Conservation (phyloP, 75 land plant species). For the Sequoia sempervirens region DNA sequence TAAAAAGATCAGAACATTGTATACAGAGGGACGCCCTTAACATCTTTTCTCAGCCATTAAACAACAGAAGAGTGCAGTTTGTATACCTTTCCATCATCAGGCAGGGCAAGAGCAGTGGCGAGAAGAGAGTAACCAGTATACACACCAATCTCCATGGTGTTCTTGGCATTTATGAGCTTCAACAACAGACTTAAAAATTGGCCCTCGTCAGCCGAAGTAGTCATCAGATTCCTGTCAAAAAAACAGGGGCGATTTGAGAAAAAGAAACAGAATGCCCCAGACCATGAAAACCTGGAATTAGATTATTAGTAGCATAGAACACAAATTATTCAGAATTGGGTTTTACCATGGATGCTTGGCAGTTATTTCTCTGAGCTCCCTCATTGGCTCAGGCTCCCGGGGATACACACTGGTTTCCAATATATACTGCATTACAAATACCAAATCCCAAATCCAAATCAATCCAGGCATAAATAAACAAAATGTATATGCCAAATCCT, state of each 20-base stretch:
- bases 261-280: background rate
- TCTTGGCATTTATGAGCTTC: conserved; percentile 80
- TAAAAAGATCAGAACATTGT: background rate
- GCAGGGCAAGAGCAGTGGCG: conserved; percentile 78
- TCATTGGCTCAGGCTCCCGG: conserved; percentile 55
- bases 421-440: conserved; percentile 52
- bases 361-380: conserved; percentile 64
- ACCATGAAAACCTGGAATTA: background rate
- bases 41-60: background rate
- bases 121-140: conserved; percentile 86
- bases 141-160: conserved; percentile 76
- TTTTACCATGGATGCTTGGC: conserved; percentile 48
- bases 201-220: conserved; percentile 74
- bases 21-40: background rate
- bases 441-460: background rate
- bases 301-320: background rate
- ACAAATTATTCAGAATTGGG: background rate
- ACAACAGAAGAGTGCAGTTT: background rate
- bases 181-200: conserved; percentile 61
- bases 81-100: conserved; percentile 67
- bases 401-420: conserved; percentile 80
- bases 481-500: conserved; percentile 34
- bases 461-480: background rate
- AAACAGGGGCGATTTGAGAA: background rate
- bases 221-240: conserved; percentile 59